These are phyloP conservation scores for Trichaptum fuscoviolaceum DNA, from an alignment of 768 basidiomycete genomes.

Conservation along the genomic window DNA sequence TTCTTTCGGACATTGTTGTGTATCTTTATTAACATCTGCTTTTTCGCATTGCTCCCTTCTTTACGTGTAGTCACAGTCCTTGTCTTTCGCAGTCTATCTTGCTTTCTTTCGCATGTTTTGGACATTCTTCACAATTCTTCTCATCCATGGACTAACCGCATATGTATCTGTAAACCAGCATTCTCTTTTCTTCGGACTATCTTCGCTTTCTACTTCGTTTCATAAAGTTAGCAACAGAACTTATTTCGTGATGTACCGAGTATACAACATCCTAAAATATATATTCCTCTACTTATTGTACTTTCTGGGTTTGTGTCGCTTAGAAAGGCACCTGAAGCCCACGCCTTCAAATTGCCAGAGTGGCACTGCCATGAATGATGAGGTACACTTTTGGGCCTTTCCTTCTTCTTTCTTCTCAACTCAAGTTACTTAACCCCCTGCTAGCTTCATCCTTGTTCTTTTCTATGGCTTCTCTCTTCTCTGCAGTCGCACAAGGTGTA, in stretches of 20 bases:
- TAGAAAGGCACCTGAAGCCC: not conserved
- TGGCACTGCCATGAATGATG: too few relatives aligned
- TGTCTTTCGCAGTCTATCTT: not conserved
- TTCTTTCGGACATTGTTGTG: not conserved
- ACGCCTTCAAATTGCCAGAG: too few relatives aligned
- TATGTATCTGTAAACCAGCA: not conserved
- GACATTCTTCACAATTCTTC: not conserved
- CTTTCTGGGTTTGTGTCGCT: not conserved
- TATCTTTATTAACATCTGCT: not conserved
- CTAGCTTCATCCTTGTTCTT: not conserved
- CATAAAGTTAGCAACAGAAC: not conserved
- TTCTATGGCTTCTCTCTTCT: slow-evolving; percentile 1
- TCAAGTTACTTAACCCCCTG: not conserved
- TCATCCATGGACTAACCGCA: not conserved
- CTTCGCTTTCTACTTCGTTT: not conserved
- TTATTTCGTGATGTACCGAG: not conserved
- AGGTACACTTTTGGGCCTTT: not conserved
- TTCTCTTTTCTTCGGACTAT: not conserved
- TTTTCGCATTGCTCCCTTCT: not conserved
- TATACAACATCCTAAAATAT: not conserved
- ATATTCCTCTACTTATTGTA: too few relatives aligned
- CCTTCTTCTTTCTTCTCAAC: not conserved
- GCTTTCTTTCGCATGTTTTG: not conserved
- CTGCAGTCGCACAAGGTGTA: not conserved
- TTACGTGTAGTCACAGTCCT: not conserved